phyloP scores from a whole-genome alignment of 2,329 filamentous ascomycete species.

The Sporothrix globosa region DNA sequence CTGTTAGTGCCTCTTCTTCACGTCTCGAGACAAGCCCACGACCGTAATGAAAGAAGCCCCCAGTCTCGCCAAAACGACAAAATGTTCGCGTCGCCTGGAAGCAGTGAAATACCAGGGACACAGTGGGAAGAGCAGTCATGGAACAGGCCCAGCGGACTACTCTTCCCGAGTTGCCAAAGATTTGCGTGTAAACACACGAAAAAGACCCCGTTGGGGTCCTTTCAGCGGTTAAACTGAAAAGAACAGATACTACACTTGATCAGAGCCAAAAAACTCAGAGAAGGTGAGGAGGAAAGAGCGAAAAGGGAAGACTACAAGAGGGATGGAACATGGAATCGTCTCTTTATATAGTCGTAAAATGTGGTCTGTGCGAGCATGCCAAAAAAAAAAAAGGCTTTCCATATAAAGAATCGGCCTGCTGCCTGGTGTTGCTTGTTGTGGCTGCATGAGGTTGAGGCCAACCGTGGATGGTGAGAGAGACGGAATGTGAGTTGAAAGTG shows the following conservation, averaged over 20 bases:
- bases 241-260: conserved; percentile 96
- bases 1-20: conserved; percentile 57
- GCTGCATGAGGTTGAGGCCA: conserved; percentile 16
- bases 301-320: conserved; percentile 35
- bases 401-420: not conserved
- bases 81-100: conserved; percentile 68
- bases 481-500: not conserved
- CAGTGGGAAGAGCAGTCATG: conserved; percentile 62
- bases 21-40: conserved; percentile 53
- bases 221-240: conserved; percentile 97
- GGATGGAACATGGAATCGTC: not conserved
- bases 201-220: conserved; percentile 69
- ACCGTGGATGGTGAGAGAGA: not conserved
- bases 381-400: too few species aligned
- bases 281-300: conserved; percentile 54
- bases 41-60: conserved; percentile 59
- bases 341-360: conserved; percentile 16
- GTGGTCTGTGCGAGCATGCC: conserved; percentile 20
- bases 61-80: conserved; percentile 36
- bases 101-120: conserved; percentile 77
- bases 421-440: not conserved
- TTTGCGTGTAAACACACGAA: conserved; percentile 68
- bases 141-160: conserved; percentile 69
- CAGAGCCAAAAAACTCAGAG: conserved; percentile 66
- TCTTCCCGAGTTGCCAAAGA: conserved; percentile 62